Percentiles rank a stretch among this genome's conserved stretches.
These are phyloP conservation scores for Acorus gramineus DNA, from an alignment of 106 monocot genomes.

Conservation along the genomic window DNA sequence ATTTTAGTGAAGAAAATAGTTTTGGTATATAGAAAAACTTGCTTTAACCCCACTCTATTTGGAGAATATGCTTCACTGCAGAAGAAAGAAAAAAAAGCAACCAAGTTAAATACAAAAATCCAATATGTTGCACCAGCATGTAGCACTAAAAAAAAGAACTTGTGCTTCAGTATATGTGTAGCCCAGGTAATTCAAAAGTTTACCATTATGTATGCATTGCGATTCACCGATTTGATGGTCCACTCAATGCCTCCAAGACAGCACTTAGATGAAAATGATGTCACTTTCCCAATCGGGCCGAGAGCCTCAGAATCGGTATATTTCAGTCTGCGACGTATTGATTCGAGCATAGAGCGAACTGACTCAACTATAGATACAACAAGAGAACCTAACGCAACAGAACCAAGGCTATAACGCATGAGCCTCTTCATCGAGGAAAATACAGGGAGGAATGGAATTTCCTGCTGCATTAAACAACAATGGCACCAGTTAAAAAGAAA, in stretches of 20 bases:
- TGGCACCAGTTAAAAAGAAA: too few species aligned
- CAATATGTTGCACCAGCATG: not conserved
- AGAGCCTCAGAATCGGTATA: constrained; percentile 16
- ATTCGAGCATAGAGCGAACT: constrained; percentile 71
- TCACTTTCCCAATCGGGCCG: constrained; percentile 41
- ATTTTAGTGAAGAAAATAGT: too few species aligned
- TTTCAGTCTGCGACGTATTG: constrained; percentile 63
- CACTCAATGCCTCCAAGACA: constrained; percentile 75
- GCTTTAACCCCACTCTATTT: too few species aligned
- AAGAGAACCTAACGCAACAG: constrained; percentile 87
- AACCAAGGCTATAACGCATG: constrained; percentile 82
- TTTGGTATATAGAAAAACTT: too few species aligned
- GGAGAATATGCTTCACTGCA: too few species aligned
- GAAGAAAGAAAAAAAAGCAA: not conserved
- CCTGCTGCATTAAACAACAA: constrained; percentile 36
- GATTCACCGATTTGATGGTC: constrained; percentile 60
- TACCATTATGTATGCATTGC: constrained; percentile 89
- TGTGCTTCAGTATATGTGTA: not conserved
- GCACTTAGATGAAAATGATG: constrained; percentile 53
- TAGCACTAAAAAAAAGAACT: not conserved
- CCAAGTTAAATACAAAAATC: not conserved
- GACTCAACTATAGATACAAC: constrained; percentile 72
- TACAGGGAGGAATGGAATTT: constrained; percentile 89
- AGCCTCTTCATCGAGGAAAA: constrained; percentile 77
- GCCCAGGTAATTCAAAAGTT: not conserved